These are phyloP conservation scores for Candida yuanshanica DNA, from an alignment of 805 yeast genomes.

Conservation along the genomic window DNA sequence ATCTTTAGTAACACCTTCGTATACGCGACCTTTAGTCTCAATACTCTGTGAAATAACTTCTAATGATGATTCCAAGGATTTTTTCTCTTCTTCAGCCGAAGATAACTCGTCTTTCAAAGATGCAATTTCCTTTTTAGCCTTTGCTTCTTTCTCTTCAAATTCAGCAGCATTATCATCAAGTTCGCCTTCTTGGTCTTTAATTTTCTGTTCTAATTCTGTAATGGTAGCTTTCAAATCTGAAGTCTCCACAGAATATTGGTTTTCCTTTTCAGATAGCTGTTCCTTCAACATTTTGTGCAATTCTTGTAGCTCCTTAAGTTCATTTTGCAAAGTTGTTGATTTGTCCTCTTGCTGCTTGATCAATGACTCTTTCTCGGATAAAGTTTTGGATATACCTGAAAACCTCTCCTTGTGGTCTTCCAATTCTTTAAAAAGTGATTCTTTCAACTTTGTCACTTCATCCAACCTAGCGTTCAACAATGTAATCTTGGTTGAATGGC, in stretches of 20 bases:
- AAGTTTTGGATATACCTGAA: background rate
- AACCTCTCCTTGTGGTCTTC: constrained; percentile 2
- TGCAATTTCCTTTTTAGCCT: constrained; percentile 20
- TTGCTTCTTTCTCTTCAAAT: constrained; percentile 25
- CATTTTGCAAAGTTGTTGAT: background rate
- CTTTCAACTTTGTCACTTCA: constrained; percentile 1
- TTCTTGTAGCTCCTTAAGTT: background rate
- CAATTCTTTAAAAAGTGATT: constrained; percentile 2
- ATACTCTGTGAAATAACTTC: constrained; percentile 29
- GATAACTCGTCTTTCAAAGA: constrained; percentile 23
- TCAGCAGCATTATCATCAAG: constrained; percentile 23
- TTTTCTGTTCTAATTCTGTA: constrained; percentile 1
- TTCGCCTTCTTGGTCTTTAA: constrained; percentile 15
- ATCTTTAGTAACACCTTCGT: constrained; percentile 13
- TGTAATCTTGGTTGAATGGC: background rate
- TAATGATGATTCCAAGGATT: constrained; percentile 27
- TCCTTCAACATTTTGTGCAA: constrained; percentile 1
- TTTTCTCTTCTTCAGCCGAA: constrained; percentile 27
- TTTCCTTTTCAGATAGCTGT: background rate
- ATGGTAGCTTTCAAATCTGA: constrained; percentile 1
- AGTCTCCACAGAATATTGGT: background rate
- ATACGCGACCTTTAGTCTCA: constrained; percentile 22
- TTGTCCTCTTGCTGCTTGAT: constrained; percentile 3
- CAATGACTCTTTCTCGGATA: background rate
- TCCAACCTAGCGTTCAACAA: constrained; percentile 1